Conservation (phyloP, 2,329 filamentous ascomycete genomes). For the Fusarium temperatum region DNA sequence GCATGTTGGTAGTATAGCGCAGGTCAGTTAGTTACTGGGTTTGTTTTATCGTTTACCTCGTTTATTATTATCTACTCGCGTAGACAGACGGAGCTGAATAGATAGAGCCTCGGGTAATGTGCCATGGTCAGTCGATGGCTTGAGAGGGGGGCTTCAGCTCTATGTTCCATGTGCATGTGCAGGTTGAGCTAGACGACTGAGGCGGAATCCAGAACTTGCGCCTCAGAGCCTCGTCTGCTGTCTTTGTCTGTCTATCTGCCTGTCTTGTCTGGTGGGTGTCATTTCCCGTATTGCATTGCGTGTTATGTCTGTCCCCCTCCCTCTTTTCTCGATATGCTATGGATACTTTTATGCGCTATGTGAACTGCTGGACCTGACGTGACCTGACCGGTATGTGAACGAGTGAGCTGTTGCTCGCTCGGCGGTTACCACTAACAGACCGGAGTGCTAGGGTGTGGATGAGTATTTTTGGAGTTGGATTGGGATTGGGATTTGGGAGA, state of each 20-base stretch:
- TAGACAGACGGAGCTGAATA: conserved; percentile 18
- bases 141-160: conserved; percentile 25
- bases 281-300: neutral
- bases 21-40: neutral
- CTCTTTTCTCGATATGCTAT: neutral
- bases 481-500: neutral
- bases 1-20: neutral
- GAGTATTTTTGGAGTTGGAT: neutral
- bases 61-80: neutral
- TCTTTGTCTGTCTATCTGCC: neutral
- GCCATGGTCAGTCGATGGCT: conserved; percentile 11
- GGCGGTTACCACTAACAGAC: conserved; percentile 9
- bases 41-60: neutral
- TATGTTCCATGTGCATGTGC: conserved; percentile 15
- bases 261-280: neutral
- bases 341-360: neutral
- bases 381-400: neutral
- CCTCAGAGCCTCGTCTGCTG: conserved; percentile 11
- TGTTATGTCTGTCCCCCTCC: neutral
- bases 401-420: neutral
- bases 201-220: conserved; percentile 20
- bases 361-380: neutral
- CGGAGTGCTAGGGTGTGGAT: neutral
- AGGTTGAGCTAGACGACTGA: conserved; percentile 17
- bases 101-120: neutral